These are phyloP conservation scores for Alternaria consortialis DNA, from an alignment of 2,329 filamentous ascomycete species.

Conservation along the genomic window DNA sequence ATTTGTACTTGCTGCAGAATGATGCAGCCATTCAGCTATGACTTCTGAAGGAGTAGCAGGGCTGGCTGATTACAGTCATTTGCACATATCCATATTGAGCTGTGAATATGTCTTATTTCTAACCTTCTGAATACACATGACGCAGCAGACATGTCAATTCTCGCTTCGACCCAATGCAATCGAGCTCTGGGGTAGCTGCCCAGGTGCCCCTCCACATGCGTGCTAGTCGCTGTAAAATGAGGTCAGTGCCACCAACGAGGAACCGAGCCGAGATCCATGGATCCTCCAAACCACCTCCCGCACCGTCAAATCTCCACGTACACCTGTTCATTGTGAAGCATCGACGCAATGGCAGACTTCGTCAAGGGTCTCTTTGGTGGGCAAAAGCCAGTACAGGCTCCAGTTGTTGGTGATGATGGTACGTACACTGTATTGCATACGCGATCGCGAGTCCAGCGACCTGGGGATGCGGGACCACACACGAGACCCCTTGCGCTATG, in stretches of 20 bases:
- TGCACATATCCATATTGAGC: not conserved
- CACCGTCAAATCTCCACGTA: slow-evolving; percentile 29
- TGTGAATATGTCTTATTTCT: not conserved
- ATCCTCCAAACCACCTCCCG: slow-evolving; percentile 22
- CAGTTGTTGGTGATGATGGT: slow-evolving; percentile 70
- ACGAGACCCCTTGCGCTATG: not conserved
- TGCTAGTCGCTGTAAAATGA: slow-evolving; percentile 38
- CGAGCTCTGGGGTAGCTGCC: slow-evolving; percentile 9
- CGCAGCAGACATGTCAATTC: not conserved
- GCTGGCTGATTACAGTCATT: not conserved
- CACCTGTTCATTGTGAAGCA: slow-evolving; percentile 33
- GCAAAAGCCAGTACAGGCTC: slow-evolving; percentile 66
- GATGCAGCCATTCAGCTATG: not conserved
- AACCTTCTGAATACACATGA: not conserved
- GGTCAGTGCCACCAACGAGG: slow-evolving; percentile 32
- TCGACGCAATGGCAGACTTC: slow-evolving; percentile 58
- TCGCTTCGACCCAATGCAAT: not conserved
- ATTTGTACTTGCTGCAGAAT: not conserved
- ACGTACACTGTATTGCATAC: slow-evolving; percentile 45
- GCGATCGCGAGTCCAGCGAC: slow-evolving; percentile 22
- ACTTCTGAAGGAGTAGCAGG: not conserved
- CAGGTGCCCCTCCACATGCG: slow-evolving; percentile 35
- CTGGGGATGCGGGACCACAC: slow-evolving; percentile 14
- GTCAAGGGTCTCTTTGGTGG: slow-evolving; percentile 76
- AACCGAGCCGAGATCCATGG: slow-evolving; percentile 30